Percentiles rank a stretch among this genome's conserved stretches.
phyloP scores from a whole-genome alignment of 345 rosid species.

The Ailanthus altissimus region DNA sequence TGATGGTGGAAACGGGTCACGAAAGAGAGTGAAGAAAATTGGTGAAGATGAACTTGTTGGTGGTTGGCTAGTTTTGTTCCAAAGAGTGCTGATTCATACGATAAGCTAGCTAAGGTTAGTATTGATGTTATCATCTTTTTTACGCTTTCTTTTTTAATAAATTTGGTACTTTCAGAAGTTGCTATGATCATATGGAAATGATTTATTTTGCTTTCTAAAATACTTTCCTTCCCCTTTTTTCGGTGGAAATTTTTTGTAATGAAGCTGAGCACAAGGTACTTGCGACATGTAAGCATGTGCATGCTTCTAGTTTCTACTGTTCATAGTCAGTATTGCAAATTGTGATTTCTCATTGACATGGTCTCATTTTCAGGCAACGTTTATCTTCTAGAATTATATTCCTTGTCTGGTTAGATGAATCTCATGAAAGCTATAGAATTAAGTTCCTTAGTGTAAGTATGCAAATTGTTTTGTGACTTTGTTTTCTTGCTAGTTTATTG shows the following conservation, averaged over 20 bases:
- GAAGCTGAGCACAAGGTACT: neutral
- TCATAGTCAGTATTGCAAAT: neutral
- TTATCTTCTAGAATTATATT: neutral
- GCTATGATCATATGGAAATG: neutral
- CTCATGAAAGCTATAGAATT: neutral
- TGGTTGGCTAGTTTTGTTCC: conserved; percentile 63
- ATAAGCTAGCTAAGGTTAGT: conserved; percentile 64
- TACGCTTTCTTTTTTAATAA: neutral
- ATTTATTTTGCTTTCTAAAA: neutral
- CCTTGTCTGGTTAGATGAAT: neutral
- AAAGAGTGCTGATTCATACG: conserved; percentile 66
- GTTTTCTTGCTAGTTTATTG: neutral
- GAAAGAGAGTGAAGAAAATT: conserved; percentile 31
- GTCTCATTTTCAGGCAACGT: neutral
- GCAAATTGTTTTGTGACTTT: neutral
- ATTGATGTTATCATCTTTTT: neutral
- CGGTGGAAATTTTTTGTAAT: neutral
- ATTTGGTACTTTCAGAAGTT: neutral
- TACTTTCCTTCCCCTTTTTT: neutral
- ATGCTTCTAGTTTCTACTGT: neutral
- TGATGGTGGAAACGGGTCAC: conserved; percentile 26
- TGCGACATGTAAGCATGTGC: neutral
- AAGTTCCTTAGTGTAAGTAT: neutral
- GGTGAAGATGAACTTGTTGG: conserved; percentile 51
- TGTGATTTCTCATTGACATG: neutral